Base-by-base conservation (phyloP, 2,329 filamentous ascomycete species). In the Fusarium gaditjirri region DNA sequence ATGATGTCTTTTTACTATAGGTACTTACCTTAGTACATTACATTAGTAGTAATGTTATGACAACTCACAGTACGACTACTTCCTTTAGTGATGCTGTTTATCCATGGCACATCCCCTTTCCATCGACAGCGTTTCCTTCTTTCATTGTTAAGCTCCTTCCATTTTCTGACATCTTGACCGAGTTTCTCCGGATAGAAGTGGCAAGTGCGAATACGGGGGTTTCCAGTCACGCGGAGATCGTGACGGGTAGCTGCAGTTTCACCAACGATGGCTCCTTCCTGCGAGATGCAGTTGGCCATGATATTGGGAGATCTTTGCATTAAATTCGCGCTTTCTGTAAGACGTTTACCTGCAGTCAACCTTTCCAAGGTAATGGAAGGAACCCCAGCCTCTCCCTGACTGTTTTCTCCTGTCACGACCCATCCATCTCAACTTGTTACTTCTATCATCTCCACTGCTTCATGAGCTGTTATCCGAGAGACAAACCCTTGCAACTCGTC, bases 181-280 rank as follows among this genome's bases (percentile, higher is more conserved):
- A 36, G 31, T 23, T 9, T 25, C 10, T 35, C 25, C 42, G 23
- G 16, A 49, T 27, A 27, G 36, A 23, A 41, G 50, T 54, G 36
- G 25, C 25, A 42, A 29, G 25, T 33, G 12, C 35, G 44, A 27
- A 50, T 41, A 44, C 33, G 7, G 50, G 19, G 33, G 31, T 13
- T 13, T 38, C 21, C 29, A 39, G 39, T 68, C 65, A 68, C 57
- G 64, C 50, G 39, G 31, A 21, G 35, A 68, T 62, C 52, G 42
- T 33, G 41, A 59, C 63, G 62, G 67, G 39, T 65, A 60, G 59
- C 59, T 65, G 59, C 67, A 74, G 71, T 74, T 54, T 54, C 57
- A 72, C 65, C 27, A 29, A 64, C 25, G 64, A 63, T 68, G 50
- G 27, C 46, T 59, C 57, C 19, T 57, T 55, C 33, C 49, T 70